phyloP scores from a whole-genome alignment of 2,329 filamentous ascomycete species.

The Neurospora sp. region DNA sequence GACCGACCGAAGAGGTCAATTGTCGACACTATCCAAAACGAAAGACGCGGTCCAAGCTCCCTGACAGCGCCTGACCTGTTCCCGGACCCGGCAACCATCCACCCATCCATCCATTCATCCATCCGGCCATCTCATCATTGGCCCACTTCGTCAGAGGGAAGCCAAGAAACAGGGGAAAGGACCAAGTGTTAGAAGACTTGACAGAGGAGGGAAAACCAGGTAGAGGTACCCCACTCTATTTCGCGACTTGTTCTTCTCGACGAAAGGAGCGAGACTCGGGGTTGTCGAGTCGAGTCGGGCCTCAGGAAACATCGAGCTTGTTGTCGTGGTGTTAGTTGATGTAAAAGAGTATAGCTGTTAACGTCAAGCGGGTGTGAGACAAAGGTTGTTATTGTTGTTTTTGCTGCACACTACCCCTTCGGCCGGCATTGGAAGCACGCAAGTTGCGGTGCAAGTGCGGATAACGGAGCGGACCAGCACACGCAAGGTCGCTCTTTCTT shows the following conservation, averaged over 20 bases:
- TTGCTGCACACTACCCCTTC: background rate
- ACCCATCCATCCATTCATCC: background rate
- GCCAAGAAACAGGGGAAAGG: background rate
- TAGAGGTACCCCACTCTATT: background rate
- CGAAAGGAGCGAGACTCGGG: background rate
- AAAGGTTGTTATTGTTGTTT: background rate
- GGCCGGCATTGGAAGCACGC: background rate
- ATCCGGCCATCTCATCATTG: conserved; percentile 1
- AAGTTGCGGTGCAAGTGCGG: background rate
- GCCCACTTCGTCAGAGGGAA: background rate
- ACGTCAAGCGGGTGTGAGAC: background rate
- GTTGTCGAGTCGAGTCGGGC: background rate
- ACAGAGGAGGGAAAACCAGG: background rate
- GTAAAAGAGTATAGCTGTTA: background rate
- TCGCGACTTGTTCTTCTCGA: background rate
- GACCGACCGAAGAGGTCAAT: background rate
- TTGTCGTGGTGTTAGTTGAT: background rate
- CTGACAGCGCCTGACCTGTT: background rate
- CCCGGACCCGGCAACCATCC: background rate
- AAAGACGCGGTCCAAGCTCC: background rate
- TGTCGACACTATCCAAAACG: background rate
- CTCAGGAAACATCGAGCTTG: background rate
- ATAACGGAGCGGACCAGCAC: background rate
- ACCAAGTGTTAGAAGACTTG: background rate
- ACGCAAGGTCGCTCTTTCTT: background rate